phyloP scores from a whole-genome alignment of 768 basidiomycete species.

The Tephrocybe sp. region DNA sequence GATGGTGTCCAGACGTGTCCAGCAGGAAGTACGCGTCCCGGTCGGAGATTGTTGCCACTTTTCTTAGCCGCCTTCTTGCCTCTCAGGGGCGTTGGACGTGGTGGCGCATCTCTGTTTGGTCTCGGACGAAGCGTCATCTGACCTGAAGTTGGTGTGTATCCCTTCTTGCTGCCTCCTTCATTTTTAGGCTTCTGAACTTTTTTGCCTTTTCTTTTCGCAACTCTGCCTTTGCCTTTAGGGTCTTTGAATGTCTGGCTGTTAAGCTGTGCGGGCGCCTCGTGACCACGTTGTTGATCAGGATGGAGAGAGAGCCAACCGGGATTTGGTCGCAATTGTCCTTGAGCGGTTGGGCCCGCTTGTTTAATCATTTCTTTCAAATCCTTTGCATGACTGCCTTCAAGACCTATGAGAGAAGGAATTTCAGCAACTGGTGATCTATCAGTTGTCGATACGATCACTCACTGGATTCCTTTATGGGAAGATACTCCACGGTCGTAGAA shows the following conservation, averaged over 20 bases:
- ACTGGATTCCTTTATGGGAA: not conserved
- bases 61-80: too few relatives aligned
- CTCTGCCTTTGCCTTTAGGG: too few relatives aligned
- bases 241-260: not conserved
- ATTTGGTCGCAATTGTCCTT: slow-evolving; percentile 11
- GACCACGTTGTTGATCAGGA: slow-evolving; percentile 13
- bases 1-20: slow-evolving; percentile 4
- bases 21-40: not conserved
- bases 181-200: too few relatives aligned
- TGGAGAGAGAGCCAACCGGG: slow-evolving; percentile 13
- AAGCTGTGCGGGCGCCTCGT: slow-evolving; percentile 12
- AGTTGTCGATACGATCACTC: not conserved
- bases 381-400: not conserved
- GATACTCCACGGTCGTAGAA: slow-evolving; percentile 9
- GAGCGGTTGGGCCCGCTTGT: not conserved
- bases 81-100: too few relatives aligned
- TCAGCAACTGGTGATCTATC: not conserved
- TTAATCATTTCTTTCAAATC: not conserved
- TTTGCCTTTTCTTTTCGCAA: too few relatives aligned
- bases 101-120: too few relatives aligned
- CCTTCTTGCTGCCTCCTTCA: too few relatives aligned
- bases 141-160: too few relatives aligned
- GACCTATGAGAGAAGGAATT: not conserved
- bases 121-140: too few relatives aligned
- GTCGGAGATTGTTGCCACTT: not conserved